Evolutionary conservation across 192 early-diverging fungal species (phyloP).

Genomic region (Coemansia sp.): DNA sequence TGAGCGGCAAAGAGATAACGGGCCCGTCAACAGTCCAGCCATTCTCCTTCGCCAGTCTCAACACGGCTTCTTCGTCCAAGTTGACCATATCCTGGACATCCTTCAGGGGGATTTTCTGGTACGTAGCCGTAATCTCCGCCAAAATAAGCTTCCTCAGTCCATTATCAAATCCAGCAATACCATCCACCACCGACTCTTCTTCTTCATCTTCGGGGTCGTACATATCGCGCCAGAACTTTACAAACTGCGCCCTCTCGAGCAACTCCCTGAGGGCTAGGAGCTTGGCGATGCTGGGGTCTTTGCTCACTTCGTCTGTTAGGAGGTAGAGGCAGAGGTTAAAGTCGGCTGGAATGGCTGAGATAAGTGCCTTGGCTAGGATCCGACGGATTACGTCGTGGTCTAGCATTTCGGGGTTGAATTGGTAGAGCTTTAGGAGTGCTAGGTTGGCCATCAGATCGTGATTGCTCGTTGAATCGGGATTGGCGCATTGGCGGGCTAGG

Average conservation of each 20-base stretch:
- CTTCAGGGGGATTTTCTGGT: slow-evolving; percentile 72
- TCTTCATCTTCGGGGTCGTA: slow-evolving; percentile 54
- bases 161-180: slow-evolving; percentile 69
- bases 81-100: slow-evolving; percentile 65
- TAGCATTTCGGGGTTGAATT: slow-evolving; percentile 81
- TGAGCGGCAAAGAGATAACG: slow-evolving; percentile 68
- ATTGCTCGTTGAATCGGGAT: slow-evolving; percentile 55
- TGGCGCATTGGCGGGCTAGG: slow-evolving; percentile 73
- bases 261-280: slow-evolving; percentile 72
- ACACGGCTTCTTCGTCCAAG: slow-evolving; percentile 64
- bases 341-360: slow-evolving; percentile 79
- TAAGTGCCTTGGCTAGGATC: slow-evolving; percentile 80
- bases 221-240: slow-evolving; percentile 68
- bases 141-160: slow-evolving; percentile 75
- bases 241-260: slow-evolving; percentile 75
- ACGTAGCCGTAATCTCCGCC: slow-evolving; percentile 70
- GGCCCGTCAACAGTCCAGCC: slow-evolving; percentile 65
- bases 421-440: slow-evolving; percentile 90
- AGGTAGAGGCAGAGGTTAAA: slow-evolving; percentile 90
- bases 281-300: slow-evolving; percentile 45
- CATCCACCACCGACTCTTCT: slow-evolving; percentile 57
- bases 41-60: slow-evolving; percentile 57
- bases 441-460: slow-evolving; percentile 91
- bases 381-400: slow-evolving; percentile 69
- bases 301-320: slow-evolving; percentile 67